Percentiles rank a stretch among this genome's conserved stretches.
Evolutionary conservation across 2,329 filamentous ascomycete species (phyloP).

Genomic region (Incumbomyces lentus): DNA sequence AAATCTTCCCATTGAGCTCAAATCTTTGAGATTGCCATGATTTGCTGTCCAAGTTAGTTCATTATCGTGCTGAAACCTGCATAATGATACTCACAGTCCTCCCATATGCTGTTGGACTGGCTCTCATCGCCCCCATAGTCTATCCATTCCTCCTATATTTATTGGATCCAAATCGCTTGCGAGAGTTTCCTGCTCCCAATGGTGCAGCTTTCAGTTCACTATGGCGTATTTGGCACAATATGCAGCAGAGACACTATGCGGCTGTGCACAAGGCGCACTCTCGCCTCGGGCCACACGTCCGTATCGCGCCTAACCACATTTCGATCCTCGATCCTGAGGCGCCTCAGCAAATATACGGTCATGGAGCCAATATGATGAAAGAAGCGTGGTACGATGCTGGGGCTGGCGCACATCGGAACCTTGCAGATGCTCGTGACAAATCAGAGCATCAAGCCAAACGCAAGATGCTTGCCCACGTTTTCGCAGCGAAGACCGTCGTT

Average conservation of each 20-base stretch:
- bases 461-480: slow-evolving; percentile 14
- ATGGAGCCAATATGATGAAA: slow-evolving; percentile 32
- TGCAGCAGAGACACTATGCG: slow-evolving; percentile 13
- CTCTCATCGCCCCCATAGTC: background rate
- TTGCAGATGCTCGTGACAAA: slow-evolving; percentile 16
- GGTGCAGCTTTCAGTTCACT: slow-evolving; percentile 11
- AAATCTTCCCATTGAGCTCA: too few species aligned
- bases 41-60: too few species aligned
- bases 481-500: slow-evolving; percentile 16
- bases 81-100: too few species aligned
- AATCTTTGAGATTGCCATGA: too few species aligned
- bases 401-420: slow-evolving; percentile 10
- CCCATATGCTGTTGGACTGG: too few species aligned
- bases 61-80: too few species aligned
- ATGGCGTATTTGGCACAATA: slow-evolving; percentile 19
- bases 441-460: slow-evolving; percentile 18
- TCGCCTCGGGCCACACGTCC: slow-evolving; percentile 29
- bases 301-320: slow-evolving; percentile 40
- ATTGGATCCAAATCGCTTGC: slow-evolving; percentile 6
- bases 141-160: slow-evolving; percentile 2
- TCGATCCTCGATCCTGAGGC: slow-evolving; percentile 35
- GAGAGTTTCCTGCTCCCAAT: slow-evolving; percentile 10
- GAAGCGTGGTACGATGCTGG: slow-evolving; percentile 26
- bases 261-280: slow-evolving; percentile 19
- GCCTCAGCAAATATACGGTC: slow-evolving; percentile 34